Evolutionary conservation across 345 rosid genomes (phyloP).

Genomic region (Pugionium dolabratum): DNA sequence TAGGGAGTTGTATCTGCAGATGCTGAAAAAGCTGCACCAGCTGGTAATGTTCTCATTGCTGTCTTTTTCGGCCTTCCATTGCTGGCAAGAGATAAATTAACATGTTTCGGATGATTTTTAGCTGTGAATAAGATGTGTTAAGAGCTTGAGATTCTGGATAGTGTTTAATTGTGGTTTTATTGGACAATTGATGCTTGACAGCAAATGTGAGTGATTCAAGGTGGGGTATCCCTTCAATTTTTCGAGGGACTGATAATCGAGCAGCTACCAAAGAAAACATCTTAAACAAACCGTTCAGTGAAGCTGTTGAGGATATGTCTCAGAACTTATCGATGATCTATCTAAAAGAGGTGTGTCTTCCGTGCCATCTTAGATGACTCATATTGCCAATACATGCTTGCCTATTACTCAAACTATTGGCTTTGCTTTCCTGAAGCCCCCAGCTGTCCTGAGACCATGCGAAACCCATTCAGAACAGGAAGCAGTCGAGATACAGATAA

Average conservation of each 20-base stretch:
- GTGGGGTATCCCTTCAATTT: slow-evolving; percentile 93
- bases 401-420: slow-evolving; percentile 26
- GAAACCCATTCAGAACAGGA: slow-evolving; percentile 92
- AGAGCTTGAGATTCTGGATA: slow-evolving; percentile 14
- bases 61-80: not conserved
- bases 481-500: slow-evolving; percentile 68
- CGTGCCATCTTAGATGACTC: slow-evolving; percentile 17
- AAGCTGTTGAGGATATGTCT: slow-evolving; percentile 57
- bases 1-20: slow-evolving; percentile 69
- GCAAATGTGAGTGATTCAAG: slow-evolving; percentile 59
- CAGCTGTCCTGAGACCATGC: slow-evolving; percentile 76
- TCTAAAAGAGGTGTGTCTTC: slow-evolving; percentile 65
- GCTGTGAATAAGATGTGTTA: no score
- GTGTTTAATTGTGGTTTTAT: slow-evolving; percentile 31
- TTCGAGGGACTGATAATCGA: slow-evolving; percentile 71
- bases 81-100: no score
- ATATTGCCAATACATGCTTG: slow-evolving; percentile 2
- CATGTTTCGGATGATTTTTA: no score
- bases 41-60: slow-evolving; percentile 54
- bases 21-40: slow-evolving; percentile 59
- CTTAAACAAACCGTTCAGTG: slow-evolving; percentile 50
- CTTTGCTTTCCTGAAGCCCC: slow-evolving; percentile 63
- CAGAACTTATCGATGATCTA: slow-evolving; percentile 73
- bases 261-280: slow-evolving; percentile 60
- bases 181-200: slow-evolving; percentile 35